Percentiles rank a stretch among this genome's conserved stretches.
These are phyloP conservation scores for Yarrowia sp. DNA, from an alignment of 805 yeast genomes.

Conservation along the genomic window DNA sequence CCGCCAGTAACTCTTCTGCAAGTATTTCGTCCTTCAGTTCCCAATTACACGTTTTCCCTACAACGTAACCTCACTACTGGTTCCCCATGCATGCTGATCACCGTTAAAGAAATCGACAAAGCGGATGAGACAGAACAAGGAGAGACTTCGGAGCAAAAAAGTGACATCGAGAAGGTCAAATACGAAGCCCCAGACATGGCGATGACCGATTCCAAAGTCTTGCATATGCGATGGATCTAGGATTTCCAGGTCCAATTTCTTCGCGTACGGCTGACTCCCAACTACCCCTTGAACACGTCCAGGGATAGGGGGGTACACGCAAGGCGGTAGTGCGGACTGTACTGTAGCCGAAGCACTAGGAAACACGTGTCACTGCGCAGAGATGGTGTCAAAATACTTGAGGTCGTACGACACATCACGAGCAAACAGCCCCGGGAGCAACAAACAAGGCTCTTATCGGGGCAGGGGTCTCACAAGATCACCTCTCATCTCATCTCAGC, in stretches of 20 bases:
- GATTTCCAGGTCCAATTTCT: too few species aligned
- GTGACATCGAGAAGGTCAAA: background rate
- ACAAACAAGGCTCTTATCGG: too few species aligned
- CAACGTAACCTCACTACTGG: too few species aligned
- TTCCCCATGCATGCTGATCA: background rate
- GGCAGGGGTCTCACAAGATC: background rate
- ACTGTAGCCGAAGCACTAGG: background rate
- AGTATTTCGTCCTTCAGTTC: too few species aligned
- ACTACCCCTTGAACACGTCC: constrained; percentile 1
- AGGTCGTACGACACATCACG: background rate
- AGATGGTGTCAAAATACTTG: background rate
- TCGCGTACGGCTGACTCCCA: background rate
- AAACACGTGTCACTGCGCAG: background rate
- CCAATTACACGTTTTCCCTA: too few species aligned
- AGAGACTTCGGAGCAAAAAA: background rate
- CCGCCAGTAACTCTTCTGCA: background rate
- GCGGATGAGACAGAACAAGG: constrained; percentile 1
- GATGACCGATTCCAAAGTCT: background rate
- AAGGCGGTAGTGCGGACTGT: background rate
- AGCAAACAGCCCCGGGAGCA: too few species aligned
- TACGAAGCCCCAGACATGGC: background rate
- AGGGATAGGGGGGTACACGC: background rate
- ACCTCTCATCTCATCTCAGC: background rate
- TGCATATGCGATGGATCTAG: background rate
- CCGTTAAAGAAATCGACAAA: background rate